Base-by-base conservation (phyloP, 2,329 filamentous ascomycete species). In the Colletotrichum scovillei region DNA sequence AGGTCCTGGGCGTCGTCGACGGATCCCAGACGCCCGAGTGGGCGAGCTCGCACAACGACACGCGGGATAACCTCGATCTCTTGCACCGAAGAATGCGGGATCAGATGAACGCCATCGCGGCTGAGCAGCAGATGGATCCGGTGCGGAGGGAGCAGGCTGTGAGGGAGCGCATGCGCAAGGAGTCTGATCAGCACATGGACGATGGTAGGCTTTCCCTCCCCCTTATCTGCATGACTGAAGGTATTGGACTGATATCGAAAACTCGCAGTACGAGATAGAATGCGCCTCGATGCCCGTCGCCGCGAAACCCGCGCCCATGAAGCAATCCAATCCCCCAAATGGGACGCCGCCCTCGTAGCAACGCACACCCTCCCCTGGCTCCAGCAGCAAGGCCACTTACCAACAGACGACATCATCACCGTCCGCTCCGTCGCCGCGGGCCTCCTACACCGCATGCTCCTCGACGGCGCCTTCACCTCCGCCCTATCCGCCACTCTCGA, bases 21-120 rank as follows among this genome's bases (percentile, higher is more conserved):
- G 85, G 87, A 74, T 82, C 82, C 0, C 82, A 84, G 12, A 91
- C 89, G 1, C 90, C 90, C 1, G 84, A 88, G 76, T 91, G 89
- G 88, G 84, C 85, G 0, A 87, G 84, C 0, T 78, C 79, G 30
- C 78, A 86, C 55, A 77, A 85, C 35, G 82, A 85, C 35, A 81
- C 35, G 79, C 81, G 19, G 79, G 79, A 82, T 5, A 73, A 76
- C 7, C 78, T 84, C 9, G 80, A 88, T n/a, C 75, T 76, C 24
- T 80, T 82, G 66, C 67, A 82, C 5, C 78, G 82, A 38, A 79
- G 82, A n/a, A 74, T 75, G 60, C 77, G 82, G 22, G 86, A 89
- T 62, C 82, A 83, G 72, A 81, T 81, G 0, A 77, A 78, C 1
- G 86, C 86, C 0, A 79, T 87, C 67, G 76, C 79, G 56, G 84